phyloP scores from a whole-genome alignment of 345 rosid species.

The Draba incana region DNA sequence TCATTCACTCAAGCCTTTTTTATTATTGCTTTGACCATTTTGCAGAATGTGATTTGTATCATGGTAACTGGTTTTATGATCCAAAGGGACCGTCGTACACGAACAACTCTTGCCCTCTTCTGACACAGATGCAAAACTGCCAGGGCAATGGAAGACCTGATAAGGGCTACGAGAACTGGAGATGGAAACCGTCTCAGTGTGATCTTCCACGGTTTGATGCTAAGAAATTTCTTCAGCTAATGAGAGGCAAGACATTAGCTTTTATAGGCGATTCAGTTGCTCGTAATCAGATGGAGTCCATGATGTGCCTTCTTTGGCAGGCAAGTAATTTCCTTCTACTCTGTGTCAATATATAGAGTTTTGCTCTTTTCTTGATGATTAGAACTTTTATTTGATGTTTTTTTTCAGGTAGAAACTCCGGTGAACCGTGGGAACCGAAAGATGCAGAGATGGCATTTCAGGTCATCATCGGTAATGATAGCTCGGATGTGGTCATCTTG shows the following conservation, averaged over 20 bases:
- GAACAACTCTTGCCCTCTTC: constrained; percentile 87
- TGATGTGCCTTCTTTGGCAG: constrained; percentile 99
- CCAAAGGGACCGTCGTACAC: constrained; percentile 75
- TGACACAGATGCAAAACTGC: constrained; percentile 99
- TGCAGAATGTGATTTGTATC: constrained; percentile 81
- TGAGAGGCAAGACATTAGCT: constrained; percentile 92
- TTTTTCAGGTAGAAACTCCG: constrained; percentile 86
- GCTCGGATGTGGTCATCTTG: constrained; percentile 97
- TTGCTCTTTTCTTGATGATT: not conserved
- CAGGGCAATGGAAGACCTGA: constrained; percentile 99
- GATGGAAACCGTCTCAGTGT: constrained; percentile 90
- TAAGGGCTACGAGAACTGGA: constrained; percentile 88
- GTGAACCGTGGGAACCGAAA: constrained; percentile 79
- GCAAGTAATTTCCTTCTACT: constrained; percentile 51
- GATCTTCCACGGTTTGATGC: constrained; percentile 91
- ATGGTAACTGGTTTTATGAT: constrained; percentile 91
- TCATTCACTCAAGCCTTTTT: not conserved
- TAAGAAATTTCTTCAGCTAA: constrained; percentile 81
- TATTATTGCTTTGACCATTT: constrained; percentile 12
- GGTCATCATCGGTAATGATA: constrained; percentile 69
- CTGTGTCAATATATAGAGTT: not conserved
- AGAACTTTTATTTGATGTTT: constrained; percentile 1
- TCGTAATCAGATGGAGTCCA: constrained; percentile 97
- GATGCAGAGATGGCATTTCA: constrained; percentile 88
- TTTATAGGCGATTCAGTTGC: constrained; percentile 97